These are phyloP conservation scores for Pharnaceum exiguum DNA, from an alignment of 148 eudicot species.

Conservation along the genomic window DNA sequence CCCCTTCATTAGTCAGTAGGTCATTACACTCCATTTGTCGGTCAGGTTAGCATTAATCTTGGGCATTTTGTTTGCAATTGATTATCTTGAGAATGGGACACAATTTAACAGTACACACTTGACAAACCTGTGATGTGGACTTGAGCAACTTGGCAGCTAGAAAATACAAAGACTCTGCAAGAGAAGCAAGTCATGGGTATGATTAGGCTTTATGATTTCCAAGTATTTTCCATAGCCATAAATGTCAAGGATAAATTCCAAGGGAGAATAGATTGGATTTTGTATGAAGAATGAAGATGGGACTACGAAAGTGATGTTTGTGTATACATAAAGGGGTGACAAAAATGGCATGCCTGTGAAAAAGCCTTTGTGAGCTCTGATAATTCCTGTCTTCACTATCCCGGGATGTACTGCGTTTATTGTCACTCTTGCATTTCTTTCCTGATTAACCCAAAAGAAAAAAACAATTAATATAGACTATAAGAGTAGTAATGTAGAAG, in stretches of 20 bases:
- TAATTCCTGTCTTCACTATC: conserved; percentile 91
- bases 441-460: conserved; percentile 31
- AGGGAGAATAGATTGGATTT: neutral
- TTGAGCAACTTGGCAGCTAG: conserved; percentile 87
- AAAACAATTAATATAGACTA: neutral
- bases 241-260: too few relatives aligned
- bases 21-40: neutral
- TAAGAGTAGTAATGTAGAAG: too few relatives aligned
- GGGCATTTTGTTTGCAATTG: neutral
- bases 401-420: conserved; percentile 96
- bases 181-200: conserved; percentile 52
- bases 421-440: conserved; percentile 68
- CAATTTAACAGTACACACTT: neutral
- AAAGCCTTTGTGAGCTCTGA: conserved; percentile 81
- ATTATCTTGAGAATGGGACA: too few relatives aligned
- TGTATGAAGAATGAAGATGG: neutral
- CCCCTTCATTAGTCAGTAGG: neutral
- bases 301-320: neutral
- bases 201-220: conserved; percentile 20
- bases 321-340: neutral
- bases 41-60: neutral
- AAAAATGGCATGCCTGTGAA: conserved; percentile 76
- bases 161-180: conserved; percentile 83
- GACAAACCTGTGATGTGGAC: conserved; percentile 80
- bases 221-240: neutral